These are phyloP conservation scores for Penicillium sp. DNA, from an alignment of 2,329 filamentous ascomycete genomes.

Conservation along the genomic window DNA sequence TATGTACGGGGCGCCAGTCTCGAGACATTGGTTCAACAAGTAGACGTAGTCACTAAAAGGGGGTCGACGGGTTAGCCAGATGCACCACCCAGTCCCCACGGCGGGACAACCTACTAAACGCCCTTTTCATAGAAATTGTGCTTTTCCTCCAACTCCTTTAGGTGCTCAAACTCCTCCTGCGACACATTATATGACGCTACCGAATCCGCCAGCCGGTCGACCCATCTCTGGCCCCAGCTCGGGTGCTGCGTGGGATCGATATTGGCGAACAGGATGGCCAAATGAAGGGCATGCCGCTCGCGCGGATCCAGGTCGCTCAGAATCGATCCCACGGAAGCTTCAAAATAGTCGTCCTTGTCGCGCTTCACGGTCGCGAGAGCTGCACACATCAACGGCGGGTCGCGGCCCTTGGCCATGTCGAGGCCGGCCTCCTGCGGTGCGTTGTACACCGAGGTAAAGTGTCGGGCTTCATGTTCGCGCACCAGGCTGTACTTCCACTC, in stretches of 20 bases:
- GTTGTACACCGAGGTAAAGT: constrained; percentile 24
- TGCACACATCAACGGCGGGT: constrained; percentile 19
- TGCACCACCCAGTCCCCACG: no score
- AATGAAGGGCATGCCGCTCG: constrained; percentile 22
- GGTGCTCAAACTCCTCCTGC: constrained; percentile 14
- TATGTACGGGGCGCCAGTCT: constrained; percentile 33
- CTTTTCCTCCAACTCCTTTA: constrained; percentile 25
- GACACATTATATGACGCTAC: constrained; percentile 23
- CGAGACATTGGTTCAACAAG: constrained; percentile 28
- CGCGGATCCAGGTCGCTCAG: constrained; percentile 20
- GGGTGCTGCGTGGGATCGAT: constrained; percentile 25
- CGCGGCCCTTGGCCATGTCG: neutral
- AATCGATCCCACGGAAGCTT: constrained; percentile 25
- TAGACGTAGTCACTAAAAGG: constrained; percentile 18
- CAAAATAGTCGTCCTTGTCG: constrained; percentile 27
- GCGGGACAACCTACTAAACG: constrained; percentile 32
- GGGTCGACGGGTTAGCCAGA: neutral
- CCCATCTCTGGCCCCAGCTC: constrained; percentile 27
- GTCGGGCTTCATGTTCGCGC: constrained; percentile 23
- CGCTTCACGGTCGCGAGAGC: constrained; percentile 26
- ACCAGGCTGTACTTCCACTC: constrained; percentile 27
- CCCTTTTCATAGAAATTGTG: constrained; percentile 33
- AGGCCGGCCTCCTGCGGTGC: constrained; percentile 11
- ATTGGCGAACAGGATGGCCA: constrained; percentile 25
- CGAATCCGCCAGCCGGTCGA: constrained; percentile 19